Evolutionary conservation across 495 filamentous ascomycete species (phyloP).

Genomic region (Penicillium soppii): DNA sequence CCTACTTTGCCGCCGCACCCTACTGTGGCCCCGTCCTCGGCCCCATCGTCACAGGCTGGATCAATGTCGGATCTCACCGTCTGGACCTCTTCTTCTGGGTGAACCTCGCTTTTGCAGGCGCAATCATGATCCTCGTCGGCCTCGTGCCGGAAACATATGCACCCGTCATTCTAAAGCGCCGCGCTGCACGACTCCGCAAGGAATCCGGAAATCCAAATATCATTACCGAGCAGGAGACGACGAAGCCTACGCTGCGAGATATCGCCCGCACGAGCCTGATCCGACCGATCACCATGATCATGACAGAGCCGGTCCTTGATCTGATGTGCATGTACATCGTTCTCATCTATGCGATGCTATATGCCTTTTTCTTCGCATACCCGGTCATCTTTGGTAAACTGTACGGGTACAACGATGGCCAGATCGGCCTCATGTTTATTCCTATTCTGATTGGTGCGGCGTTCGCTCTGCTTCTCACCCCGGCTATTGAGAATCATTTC

Average conservation of each 20-base stretch:
- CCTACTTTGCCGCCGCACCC: conserved; percentile 53
- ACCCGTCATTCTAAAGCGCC: conserved; percentile 58
- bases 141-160: conserved; percentile 63
- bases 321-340: conserved; percentile 66
- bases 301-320: conserved; percentile 55
- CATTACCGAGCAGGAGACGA: conserved; percentile 48
- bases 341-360: conserved; percentile 66
- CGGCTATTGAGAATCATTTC: conserved; percentile 37
- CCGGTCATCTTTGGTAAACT: conserved; percentile 55
- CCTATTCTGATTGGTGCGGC: conserved; percentile 52
- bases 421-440: conserved; percentile 36
- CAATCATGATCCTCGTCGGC: conserved; percentile 47
- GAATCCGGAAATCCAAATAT: conserved; percentile 57
- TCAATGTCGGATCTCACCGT: conserved; percentile 51
- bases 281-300: conserved; percentile 34
- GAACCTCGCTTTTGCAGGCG: conserved; percentile 38
- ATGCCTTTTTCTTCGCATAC: conserved; percentile 76
- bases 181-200: conserved; percentile 52
- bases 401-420: conserved; percentile 47
- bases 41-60: conserved; percentile 58
- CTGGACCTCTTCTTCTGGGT: conserved; percentile 55
- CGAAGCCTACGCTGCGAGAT: conserved; percentile 25
- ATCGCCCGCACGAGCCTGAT: conserved; percentile 50
- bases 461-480: conserved; percentile 44
- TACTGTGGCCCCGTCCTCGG: conserved; percentile 57